Evolutionary conservation across 2,329 filamentous ascomycete genomes (phyloP).

Genomic region (Trichoderma asperellum): DNA sequence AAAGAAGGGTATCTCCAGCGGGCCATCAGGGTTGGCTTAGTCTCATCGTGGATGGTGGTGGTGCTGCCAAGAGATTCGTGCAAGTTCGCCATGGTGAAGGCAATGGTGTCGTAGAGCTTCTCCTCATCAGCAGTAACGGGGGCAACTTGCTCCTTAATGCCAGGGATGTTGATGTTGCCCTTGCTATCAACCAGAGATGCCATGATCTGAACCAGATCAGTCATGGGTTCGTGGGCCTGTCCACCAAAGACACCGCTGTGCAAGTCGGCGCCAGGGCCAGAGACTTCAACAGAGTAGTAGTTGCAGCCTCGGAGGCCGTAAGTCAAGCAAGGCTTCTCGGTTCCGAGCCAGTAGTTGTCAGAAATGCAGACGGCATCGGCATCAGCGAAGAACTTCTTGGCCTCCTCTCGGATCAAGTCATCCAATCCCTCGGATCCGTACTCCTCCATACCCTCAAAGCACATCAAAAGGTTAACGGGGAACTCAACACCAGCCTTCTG

Average conservation of each 20-base stretch:
- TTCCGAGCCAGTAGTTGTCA: slow-evolving; percentile 99
- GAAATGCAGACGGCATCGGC: slow-evolving; percentile 97
- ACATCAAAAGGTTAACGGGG: slow-evolving; percentile 97
- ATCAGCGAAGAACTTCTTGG: slow-evolving; percentile 92
- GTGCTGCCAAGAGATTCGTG: slow-evolving; percentile 88
- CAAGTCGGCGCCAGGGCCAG: slow-evolving; percentile 88
- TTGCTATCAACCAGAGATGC: slow-evolving; percentile 83
- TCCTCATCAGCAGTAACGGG: slow-evolving; percentile 86
- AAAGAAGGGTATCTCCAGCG: slow-evolving; percentile 95
- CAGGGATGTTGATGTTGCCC: slow-evolving; percentile 93
- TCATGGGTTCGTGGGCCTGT: slow-evolving; percentile 98
- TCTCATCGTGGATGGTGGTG: slow-evolving; percentile 84
- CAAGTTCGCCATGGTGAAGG: slow-evolving; percentile 95
- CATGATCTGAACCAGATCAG: slow-evolving; percentile 83
- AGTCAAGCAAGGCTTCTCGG: slow-evolving; percentile 96
- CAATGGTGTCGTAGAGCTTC: slow-evolving; percentile 82
- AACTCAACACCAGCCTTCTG: slow-evolving; percentile 93
- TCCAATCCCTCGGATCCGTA: slow-evolving; percentile 96
- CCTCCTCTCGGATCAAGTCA: slow-evolving; percentile 89
- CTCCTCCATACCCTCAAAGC: slow-evolving; percentile 99
- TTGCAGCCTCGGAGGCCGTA: slow-evolving; percentile 97
- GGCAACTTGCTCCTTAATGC: slow-evolving; percentile 90
- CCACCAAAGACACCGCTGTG: slow-evolving; percentile 98
- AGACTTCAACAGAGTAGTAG: slow-evolving; percentile 93
- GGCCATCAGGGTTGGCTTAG: slow-evolving; percentile 91